Evolutionary conservation across 768 basidiomycete genomes (phyloP), one percentile per base, ranked within the genome.

Genomic region (Coprinopsis strossmayeri): DNA sequence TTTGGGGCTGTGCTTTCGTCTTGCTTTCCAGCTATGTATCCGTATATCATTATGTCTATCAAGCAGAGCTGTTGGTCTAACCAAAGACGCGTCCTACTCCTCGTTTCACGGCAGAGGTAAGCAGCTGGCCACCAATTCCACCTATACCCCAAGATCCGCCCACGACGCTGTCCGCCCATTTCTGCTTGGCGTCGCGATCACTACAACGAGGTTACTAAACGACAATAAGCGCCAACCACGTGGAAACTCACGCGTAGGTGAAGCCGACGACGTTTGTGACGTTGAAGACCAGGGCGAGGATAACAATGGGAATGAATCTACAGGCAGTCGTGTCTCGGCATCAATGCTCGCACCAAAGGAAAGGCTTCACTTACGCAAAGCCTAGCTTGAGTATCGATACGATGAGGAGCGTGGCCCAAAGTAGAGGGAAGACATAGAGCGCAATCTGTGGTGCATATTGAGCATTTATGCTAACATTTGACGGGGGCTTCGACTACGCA

Each of bases 241-340:
- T 45, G 32, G 17, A 48, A 18, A 72, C 84, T 59, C 64, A 90
- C 90, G 87, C 90, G 60, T 91, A 98, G 42, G 93, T 96, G 70
- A 97, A 98, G 10, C 95, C 95, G 45, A 97, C 72, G n/a, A 85
- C 89, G 56, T 97, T 98, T 7, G 91, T 92, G 45, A 92, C 61
- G 64, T 99, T 98, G 78, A 99, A 98, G 30, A 98, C 87, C 41
- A 98, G 74, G 1, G 96, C 96, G 28, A 99, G 82, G 34, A 84
- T 65, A 46, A 98, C 93, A 56, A 98, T 97, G 5, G 96, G 96
- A 53, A 98, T 72, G 66, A 94, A 98, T 7, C 93, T 96, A 60
- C 25, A 53, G 43, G 20, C 27, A 46, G 24, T 26, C 53, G 53
- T 45, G 12, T n/a, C n/a, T n/a, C n/a, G n/a, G n/a, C n/a, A n/a